phyloP scores from a whole-genome alignment of 2,329 filamentous ascomycete species.

The Ceratocystis harringtonii region DNA sequence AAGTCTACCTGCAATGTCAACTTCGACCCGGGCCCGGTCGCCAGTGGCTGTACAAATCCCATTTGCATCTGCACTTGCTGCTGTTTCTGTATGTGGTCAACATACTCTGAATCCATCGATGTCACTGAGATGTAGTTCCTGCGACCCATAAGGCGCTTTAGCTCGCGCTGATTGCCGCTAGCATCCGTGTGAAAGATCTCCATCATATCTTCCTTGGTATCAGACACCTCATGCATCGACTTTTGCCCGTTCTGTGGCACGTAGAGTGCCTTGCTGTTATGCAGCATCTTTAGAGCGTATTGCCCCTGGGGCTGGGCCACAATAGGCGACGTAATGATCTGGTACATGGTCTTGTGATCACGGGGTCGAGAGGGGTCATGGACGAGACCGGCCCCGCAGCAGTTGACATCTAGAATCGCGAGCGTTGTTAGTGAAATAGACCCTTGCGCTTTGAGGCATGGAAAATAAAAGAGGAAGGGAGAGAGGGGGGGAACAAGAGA shows the following conservation, averaged over 20 bases:
- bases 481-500: not conserved
- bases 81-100: slow-evolving; percentile 25
- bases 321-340: slow-evolving; percentile 83
- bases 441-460: not conserved
- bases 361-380: slow-evolving; percentile 84
- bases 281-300: slow-evolving; percentile 87
- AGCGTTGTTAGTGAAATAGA: slow-evolving; percentile 10
- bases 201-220: slow-evolving; percentile 99
- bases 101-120: slow-evolving; percentile 79
- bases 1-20: slow-evolving; percentile 89
- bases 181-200: slow-evolving; percentile 96
- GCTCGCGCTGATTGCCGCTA: slow-evolving; percentile 63
- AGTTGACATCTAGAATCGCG: slow-evolving; percentile 54
- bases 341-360: slow-evolving; percentile 99
- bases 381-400: slow-evolving; percentile 78
- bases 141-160: slow-evolving; percentile 83
- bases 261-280: slow-evolving; percentile 86
- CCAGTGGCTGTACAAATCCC: slow-evolving; percentile 20
- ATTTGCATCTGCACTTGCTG: slow-evolving; percentile 11
- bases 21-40: slow-evolving; percentile 38
- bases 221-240: slow-evolving; percentile 57
- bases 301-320: slow-evolving; percentile 74
- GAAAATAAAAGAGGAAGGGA: not conserved
- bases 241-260: slow-evolving; percentile 75
- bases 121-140: slow-evolving; percentile 87